These are phyloP conservation scores for Hamigera avellanea DNA, from an alignment of 495 filamentous ascomycete genomes.

Conservation along the genomic window DNA sequence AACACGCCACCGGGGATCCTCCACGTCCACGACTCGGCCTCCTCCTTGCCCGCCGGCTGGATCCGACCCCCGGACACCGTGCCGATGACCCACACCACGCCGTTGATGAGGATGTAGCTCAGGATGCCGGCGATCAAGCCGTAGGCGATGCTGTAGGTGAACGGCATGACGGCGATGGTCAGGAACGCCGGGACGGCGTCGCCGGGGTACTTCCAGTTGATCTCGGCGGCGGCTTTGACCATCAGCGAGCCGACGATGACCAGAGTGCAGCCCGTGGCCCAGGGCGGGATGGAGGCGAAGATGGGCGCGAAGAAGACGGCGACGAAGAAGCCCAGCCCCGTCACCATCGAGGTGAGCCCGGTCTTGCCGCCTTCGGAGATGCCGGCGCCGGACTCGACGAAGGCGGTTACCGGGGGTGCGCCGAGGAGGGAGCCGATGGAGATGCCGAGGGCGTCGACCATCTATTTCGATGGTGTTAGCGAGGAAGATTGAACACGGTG, in stretches of 20 bases:
- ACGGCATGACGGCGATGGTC: slow-evolving; percentile 75
- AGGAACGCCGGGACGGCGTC: slow-evolving; percentile 73
- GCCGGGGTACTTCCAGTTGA: slow-evolving; percentile 74
- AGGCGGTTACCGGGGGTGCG: slow-evolving; percentile 66
- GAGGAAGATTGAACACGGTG: neutral
- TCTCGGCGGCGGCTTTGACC: slow-evolving; percentile 59
- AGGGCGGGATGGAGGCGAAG: slow-evolving; percentile 73
- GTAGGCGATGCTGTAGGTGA: slow-evolving; percentile 73
- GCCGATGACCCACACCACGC: slow-evolving; percentile 50
- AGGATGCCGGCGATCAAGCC: slow-evolving; percentile 70
- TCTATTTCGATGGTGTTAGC: slow-evolving; percentile 12
- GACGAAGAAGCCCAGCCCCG: slow-evolving; percentile 75
- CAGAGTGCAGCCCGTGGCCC: slow-evolving; percentile 75
- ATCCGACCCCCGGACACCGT: slow-evolving; percentile 53
- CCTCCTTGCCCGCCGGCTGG: slow-evolving; percentile 56
- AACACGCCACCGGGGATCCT: slow-evolving; percentile 54
- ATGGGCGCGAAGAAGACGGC: slow-evolving; percentile 79
- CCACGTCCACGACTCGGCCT: slow-evolving; percentile 67
- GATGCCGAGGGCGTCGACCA: slow-evolving; percentile 66
- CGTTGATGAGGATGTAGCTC: slow-evolving; percentile 60
- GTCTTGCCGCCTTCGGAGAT: slow-evolving; percentile 77
- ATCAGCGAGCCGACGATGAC: slow-evolving; percentile 75
- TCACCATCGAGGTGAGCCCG: slow-evolving; percentile 65
- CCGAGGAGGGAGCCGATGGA: slow-evolving; percentile 68
- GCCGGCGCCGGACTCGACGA: slow-evolving; percentile 72